Percentiles rank a stretch among this genome's conserved stretches.
phyloP scores from a whole-genome alignment of 176 grass and related monocot species.

The Bolboschoenus planiculmis region DNA sequence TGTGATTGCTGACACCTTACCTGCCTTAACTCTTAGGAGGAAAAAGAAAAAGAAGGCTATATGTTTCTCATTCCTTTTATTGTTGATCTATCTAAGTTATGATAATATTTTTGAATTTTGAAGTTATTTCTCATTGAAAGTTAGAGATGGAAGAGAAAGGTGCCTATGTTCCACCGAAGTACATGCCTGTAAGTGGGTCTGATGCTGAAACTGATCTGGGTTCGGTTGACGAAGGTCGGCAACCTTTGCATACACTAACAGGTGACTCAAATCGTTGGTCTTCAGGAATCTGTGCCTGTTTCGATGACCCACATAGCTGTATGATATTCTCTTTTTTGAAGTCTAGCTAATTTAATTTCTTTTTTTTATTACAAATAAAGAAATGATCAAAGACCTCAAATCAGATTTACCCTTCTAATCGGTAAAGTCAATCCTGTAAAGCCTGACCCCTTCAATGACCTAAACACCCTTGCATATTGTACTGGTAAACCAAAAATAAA shows the following conservation, averaged over 20 bases:
- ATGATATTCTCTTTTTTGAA: constrained; percentile 61
- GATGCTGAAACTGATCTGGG: constrained; percentile 40
- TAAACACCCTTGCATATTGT: neutral
- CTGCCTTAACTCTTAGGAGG: neutral
- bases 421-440: neutral
- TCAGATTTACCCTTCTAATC: neutral
- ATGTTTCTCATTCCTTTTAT: neutral
- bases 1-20: neutral
- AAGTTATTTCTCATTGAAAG: neutral
- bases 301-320: constrained; percentile 85
- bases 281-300: constrained; percentile 98
- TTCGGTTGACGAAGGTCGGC: constrained; percentile 28
- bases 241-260: constrained; percentile 21
- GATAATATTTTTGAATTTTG: neutral
- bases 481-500: neutral
- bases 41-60: neutral
- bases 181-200: constrained; percentile 47
- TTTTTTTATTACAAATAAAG: neutral
- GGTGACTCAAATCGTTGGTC: constrained; percentile 65
- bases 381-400: neutral
- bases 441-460: neutral
- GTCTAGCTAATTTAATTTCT: neutral
- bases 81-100: neutral
- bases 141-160: constrained; percentile 57
- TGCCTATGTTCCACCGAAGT: constrained; percentile 68